These are phyloP conservation scores for Fusarium robinianum DNA, from an alignment of 2,329 filamentous ascomycete species.

Conservation along the genomic window DNA sequence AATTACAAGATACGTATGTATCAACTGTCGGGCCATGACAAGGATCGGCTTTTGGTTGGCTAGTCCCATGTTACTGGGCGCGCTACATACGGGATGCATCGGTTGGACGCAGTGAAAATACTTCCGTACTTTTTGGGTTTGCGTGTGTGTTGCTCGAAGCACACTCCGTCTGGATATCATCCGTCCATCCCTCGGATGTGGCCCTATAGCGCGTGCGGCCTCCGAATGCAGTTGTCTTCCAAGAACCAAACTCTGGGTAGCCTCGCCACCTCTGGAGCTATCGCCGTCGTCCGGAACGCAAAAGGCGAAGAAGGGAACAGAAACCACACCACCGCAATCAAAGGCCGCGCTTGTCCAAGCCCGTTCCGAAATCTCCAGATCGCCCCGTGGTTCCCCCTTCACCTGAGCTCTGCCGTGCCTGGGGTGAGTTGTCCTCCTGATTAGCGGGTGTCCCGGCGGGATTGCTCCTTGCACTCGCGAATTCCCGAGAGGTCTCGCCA, in stretches of 20 bases:
- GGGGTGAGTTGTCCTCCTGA: constrained; percentile 7
- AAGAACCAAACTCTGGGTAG: constrained; percentile 11
- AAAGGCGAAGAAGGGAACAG: constrained; percentile 11
- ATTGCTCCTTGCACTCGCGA: constrained; percentile 14
- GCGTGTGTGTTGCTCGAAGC: too few relatives aligned
- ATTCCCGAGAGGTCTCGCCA: constrained; percentile 31
- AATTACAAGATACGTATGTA: too few relatives aligned
- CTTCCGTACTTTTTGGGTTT: too few relatives aligned
- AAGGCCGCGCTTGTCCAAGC: constrained; percentile 5
- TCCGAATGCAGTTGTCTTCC: too few relatives aligned
- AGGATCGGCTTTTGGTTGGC: too few relatives aligned
- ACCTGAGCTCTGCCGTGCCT: constrained; percentile 6
- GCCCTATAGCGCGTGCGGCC: too few relatives aligned
- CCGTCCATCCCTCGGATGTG: too few relatives aligned
- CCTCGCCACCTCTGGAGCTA: constrained; percentile 15
- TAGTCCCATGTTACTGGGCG: too few relatives aligned
- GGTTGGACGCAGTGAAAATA: too few relatives aligned
- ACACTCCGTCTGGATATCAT: constrained; percentile 10
- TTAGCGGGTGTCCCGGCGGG: constrained; percentile 8
- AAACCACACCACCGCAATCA: constrained; percentile 11
- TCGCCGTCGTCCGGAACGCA: constrained; percentile 3
- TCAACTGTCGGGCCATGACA: too few relatives aligned
- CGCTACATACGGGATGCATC: too few relatives aligned
- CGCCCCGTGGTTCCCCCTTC: constrained; percentile 6
- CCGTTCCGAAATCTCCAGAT: constrained; percentile 3